Evolutionary conservation across 2,329 filamentous ascomycete species (phyloP).

Genomic region (Cercospora beticola): DNA sequence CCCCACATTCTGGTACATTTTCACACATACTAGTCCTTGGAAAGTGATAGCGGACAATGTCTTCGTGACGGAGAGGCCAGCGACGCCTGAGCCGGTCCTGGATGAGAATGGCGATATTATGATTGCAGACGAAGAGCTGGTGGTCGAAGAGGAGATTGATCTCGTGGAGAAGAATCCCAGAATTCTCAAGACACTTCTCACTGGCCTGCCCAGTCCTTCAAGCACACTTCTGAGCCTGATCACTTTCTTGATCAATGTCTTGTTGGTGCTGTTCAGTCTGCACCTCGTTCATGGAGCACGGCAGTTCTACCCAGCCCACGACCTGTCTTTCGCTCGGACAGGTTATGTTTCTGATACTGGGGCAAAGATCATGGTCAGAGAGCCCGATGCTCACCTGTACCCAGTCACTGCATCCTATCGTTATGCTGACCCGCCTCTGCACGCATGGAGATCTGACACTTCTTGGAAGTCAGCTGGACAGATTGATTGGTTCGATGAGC

Average conservation of each 20-base stretch:
- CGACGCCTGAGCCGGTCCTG: conserved; percentile 32
- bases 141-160: conserved; percentile 63
- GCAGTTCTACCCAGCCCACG: conserved; percentile 66
- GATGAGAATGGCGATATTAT: conserved; percentile 36
- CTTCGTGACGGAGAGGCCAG: conserved; percentile 43
- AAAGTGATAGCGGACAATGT: conserved; percentile 38
- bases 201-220: conserved; percentile 72
- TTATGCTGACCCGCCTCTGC: conserved; percentile 36
- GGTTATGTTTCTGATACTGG: conserved; percentile 81
- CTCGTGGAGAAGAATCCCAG: conserved; percentile 58
- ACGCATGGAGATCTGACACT: conserved; percentile 46
- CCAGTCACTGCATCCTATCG: conserved; percentile 70
- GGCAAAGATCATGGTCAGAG: conserved; percentile 79
- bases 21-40: conserved; percentile 34
- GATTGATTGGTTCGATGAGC: conserved; percentile 65
- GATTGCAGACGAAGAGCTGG: conserved; percentile 52
- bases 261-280: conserved; percentile 65
- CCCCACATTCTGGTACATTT: conserved; percentile 40
- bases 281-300: conserved; percentile 78
- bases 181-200: conserved; percentile 66
- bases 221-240: conserved; percentile 63
- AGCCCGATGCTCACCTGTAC: conserved; percentile 72
- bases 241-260: conserved; percentile 63
- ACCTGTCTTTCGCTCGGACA: conserved; percentile 81
- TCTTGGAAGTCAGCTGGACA: conserved; percentile 67